Conservation (phyloP, 306 rosid species). For the Neltuma alba region DNA sequence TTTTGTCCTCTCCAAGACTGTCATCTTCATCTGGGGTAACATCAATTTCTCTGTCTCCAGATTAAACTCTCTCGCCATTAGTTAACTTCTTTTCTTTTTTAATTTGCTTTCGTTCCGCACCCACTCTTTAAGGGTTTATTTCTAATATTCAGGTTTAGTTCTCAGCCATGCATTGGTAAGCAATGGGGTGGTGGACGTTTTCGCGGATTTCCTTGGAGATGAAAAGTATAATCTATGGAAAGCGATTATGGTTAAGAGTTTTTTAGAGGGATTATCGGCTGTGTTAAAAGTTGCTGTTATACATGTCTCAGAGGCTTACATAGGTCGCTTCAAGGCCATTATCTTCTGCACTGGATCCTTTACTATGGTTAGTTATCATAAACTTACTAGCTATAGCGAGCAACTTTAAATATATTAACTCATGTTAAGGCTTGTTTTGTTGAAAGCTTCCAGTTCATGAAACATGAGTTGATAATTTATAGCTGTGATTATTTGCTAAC, state of each 20-base stretch:
- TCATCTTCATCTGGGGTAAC: no score
- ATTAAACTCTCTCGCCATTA: no score
- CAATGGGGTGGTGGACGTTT: neutral
- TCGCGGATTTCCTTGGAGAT: neutral
- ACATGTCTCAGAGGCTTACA: neutral
- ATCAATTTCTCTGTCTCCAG: no score
- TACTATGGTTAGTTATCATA: neutral
- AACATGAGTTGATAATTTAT: no score
- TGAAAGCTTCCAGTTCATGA: no score
- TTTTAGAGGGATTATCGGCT: neutral
- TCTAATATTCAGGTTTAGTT: slow-evolving; percentile 5
- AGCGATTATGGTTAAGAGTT: neutral
- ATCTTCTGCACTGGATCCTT: neutral
- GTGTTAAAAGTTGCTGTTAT: neutral
- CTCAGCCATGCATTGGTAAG: neutral
- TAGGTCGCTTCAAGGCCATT: neutral
- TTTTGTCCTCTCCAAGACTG: neutral
- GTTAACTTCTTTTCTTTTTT: no score
- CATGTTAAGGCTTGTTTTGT: neutral
- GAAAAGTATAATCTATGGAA: neutral
- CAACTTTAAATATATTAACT: no score
- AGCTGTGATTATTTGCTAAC: no score
- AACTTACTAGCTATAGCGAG: no score
- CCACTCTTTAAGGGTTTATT: no score
- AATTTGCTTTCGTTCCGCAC: no score